Percentiles rank a stretch among this genome's conserved stretches.
These are phyloP conservation scores for Rhizophora mangle DNA, from an alignment of 345 rosid species.

Conservation along the genomic window DNA sequence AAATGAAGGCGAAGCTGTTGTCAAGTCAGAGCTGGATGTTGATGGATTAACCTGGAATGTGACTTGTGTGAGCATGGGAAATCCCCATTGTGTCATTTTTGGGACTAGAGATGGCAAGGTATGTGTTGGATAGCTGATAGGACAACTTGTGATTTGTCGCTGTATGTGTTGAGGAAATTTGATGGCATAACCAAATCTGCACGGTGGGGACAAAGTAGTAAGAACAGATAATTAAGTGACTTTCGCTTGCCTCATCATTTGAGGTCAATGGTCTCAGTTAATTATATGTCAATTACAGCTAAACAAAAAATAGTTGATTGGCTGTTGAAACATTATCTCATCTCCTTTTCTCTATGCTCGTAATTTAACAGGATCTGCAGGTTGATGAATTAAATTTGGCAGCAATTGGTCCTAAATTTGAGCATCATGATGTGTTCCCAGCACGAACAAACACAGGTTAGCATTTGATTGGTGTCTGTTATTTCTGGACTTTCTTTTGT, in stretches of 20 bases:
- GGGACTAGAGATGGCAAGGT: constrained; percentile 68
- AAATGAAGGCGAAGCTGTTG: constrained; percentile 59
- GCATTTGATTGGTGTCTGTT: constrained; percentile 10
- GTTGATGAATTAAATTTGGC: constrained; percentile 83
- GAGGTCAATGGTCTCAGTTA: background rate
- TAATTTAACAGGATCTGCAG: constrained; percentile 49
- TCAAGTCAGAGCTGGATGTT: constrained; percentile 57
- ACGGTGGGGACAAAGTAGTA: too few relatives aligned
- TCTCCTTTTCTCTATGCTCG: background rate
- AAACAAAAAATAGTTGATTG: background rate
- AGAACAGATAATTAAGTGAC: too few relatives aligned
- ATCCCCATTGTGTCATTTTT: constrained; percentile 91
- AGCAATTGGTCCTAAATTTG: constrained; percentile 85
- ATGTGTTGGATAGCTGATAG: constrained; percentile 19
- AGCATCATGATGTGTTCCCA: constrained; percentile 83
- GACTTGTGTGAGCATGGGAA: constrained; percentile 99
- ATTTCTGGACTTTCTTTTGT: constrained; percentile 1
- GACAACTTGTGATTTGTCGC: constrained; percentile 1
- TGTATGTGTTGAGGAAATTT: too few relatives aligned
- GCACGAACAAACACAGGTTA: constrained; percentile 94
- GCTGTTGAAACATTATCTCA: background rate
- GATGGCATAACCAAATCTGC: too few relatives aligned
- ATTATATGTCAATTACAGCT: background rate
- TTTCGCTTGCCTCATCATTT: background rate
- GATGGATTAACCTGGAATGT: constrained; percentile 87